A percentile compares a stretch with the other conserved stretches of the same genome.
phyloP scores from a whole-genome alignment of 2,329 filamentous ascomycete species.

The Clonostachys rhizophaga region DNA sequence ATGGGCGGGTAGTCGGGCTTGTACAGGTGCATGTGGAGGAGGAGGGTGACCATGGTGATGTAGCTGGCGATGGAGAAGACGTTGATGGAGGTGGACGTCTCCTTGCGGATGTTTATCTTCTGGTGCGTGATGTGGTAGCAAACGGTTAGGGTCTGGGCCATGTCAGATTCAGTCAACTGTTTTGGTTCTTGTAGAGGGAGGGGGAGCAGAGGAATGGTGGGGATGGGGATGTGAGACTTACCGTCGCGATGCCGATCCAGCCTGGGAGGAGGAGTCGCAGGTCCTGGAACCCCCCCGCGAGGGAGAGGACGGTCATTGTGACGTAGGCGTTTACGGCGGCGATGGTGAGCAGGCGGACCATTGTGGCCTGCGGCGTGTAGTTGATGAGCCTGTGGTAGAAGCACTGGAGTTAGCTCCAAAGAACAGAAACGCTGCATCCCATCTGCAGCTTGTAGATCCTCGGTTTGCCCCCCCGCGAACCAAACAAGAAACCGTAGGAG shows the following conservation, averaged over 20 bases:
- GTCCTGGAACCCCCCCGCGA: constrained; percentile 66
- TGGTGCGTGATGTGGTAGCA: constrained; percentile 75
- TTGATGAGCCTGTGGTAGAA: constrained; percentile 64
- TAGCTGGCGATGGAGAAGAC: constrained; percentile 75
- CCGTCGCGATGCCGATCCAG: constrained; percentile 74
- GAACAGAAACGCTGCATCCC: not conserved
- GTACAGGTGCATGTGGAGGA: constrained; percentile 62
- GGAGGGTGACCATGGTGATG: constrained; percentile 66
- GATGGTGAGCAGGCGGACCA: constrained; percentile 73
- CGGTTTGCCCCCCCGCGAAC: not conserved
- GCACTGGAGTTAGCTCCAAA: not conserved
- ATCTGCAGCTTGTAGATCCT: not conserved
- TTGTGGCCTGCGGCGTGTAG: constrained; percentile 76
- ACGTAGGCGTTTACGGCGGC: constrained; percentile 72
- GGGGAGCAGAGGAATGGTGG: not conserved
- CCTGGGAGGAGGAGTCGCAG: constrained; percentile 68
- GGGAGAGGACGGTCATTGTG: constrained; percentile 66
- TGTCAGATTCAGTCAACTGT: not conserved
- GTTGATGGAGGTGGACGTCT: constrained; percentile 72
- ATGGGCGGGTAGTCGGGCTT: constrained; percentile 57
- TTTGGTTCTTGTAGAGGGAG: not conserved
- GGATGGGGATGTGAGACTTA: constrained; percentile 25
- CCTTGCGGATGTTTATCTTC: constrained; percentile 74
- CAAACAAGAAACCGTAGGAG: no score
- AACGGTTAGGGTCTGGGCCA: constrained; percentile 61